Evolutionary conservation across 805 yeast genomes (phyloP).

Genomic region (Monosporozyma servazzii): DNA sequence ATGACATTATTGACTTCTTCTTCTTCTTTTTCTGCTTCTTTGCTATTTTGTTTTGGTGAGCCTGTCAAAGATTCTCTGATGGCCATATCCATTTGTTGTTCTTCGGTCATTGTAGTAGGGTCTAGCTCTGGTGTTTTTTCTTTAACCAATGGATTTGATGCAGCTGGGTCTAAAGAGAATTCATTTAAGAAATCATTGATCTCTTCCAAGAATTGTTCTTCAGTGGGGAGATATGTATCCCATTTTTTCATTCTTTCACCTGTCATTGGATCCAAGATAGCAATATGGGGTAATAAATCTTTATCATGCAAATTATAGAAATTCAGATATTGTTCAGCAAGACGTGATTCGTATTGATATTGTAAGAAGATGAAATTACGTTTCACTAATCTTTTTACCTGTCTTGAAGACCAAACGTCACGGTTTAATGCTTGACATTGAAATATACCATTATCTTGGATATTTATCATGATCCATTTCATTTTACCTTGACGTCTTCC

Average conservation of each 20-base stretch:
- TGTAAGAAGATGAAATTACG: constrained; percentile 77
- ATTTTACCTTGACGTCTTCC: constrained; percentile 42
- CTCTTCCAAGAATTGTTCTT: constrained; percentile 53
- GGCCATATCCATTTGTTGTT: constrained; percentile 74
- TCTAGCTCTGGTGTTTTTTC: constrained; percentile 51
- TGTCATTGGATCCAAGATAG: constrained; percentile 88
- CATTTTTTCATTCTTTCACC: constrained; percentile 82
- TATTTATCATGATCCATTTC: constrained; percentile 81
- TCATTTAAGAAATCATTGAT: constrained; percentile 57
- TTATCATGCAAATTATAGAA: constrained; percentile 56
- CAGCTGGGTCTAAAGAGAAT: constrained; percentile 56
- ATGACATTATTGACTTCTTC: constrained; percentile 9
- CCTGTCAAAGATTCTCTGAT: constrained; percentile 48
- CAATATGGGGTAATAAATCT: constrained; percentile 67
- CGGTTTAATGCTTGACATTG: constrained; percentile 84
- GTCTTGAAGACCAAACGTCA: constrained; percentile 77
- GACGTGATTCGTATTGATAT: constrained; percentile 67
- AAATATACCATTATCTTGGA: constrained; percentile 80
- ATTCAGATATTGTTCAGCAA: constrained; percentile 61
- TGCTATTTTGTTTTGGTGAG: background rate
- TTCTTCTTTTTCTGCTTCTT: background rate
- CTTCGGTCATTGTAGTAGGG: constrained; percentile 63
- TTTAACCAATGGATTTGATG: constrained; percentile 55
- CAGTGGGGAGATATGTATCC: constrained; percentile 55
- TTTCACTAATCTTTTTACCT: constrained; percentile 53